Conservation (phyloP, 768 basidiomycete genomes). For the Austroboletus eburneus region DNA sequence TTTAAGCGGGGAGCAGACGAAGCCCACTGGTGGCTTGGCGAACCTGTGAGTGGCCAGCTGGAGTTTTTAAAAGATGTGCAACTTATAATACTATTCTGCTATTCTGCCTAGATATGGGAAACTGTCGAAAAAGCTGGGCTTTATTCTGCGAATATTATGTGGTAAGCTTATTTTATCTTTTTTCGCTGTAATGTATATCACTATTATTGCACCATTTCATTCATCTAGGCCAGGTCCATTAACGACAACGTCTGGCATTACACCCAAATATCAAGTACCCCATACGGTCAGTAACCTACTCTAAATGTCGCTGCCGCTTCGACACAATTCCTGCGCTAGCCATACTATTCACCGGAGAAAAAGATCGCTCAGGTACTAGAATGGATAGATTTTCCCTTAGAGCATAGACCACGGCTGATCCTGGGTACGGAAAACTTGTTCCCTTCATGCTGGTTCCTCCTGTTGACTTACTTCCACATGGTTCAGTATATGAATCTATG, state of each 20-base stretch:
- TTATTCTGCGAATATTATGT: slow-evolving; percentile 83
- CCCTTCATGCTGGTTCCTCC: neutral
- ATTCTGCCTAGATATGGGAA: slow-evolving; percentile 71
- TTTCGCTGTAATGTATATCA: neutral
- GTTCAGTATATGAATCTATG: slow-evolving; percentile 71
- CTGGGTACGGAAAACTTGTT: slow-evolving; percentile 40
- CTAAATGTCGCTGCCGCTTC: neutral
- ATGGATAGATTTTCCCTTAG: slow-evolving; percentile 67
- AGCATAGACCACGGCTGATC: slow-evolving; percentile 68
- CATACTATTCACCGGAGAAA: slow-evolving; percentile 22
- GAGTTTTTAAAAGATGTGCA: neutral
- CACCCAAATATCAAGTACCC: slow-evolving; percentile 11
- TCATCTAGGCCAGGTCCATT: slow-evolving; percentile 14
- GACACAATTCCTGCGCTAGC: neutral
- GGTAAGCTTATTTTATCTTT: slow-evolving; percentile 42
- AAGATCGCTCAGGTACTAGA: slow-evolving; percentile 69
- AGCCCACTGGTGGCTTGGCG: slow-evolving; percentile 79
- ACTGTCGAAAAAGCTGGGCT: slow-evolving; percentile 72
- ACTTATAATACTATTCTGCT: too few relatives aligned
- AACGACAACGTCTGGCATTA: slow-evolving; percentile 8
- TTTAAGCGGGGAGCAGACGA: slow-evolving; percentile 60
- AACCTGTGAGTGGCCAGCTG: slow-evolving; percentile 55
- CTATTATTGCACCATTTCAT: neutral
- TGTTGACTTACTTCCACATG: slow-evolving; percentile 1
- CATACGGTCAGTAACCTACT: slow-evolving; percentile 12